A percentile compares a stretch with the other conserved stretches of the same genome.
Evolutionary conservation across 371 early-diverging fungal genomes (phyloP).

Genomic region (Actinomucor elegans): DNA sequence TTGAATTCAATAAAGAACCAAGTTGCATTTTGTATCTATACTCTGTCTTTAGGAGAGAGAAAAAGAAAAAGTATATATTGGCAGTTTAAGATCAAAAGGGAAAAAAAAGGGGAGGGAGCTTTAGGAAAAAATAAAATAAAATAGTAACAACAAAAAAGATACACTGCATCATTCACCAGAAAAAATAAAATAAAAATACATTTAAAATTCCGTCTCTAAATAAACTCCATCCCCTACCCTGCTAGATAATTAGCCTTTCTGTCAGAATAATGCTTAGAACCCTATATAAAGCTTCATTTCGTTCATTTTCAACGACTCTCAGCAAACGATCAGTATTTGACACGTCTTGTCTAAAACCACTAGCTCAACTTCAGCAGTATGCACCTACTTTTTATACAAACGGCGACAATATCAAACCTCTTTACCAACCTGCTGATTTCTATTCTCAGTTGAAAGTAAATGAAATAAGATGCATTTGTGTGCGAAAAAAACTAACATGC

Average conservation of each 20-base stretch:
- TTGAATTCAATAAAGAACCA: too few species aligned
- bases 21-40: too few species aligned
- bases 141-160: too few species aligned
- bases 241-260: too few species aligned
- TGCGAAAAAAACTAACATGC: too few species aligned
- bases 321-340: not conserved
- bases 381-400: slow-evolving; percentile 31
- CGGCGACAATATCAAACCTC: slow-evolving; percentile 35
- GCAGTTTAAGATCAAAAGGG: not conserved
- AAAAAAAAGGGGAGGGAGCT: not conserved
- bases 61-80: not conserved
- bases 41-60: not conserved
- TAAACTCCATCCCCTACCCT: too few species aligned
- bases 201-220: too few species aligned
- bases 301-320: slow-evolving; percentile 7
- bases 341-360: not conserved
- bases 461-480: not conserved
- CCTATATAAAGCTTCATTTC: slow-evolving; percentile 5
- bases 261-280: not conserved
- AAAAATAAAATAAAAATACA: too few species aligned
- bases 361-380: slow-evolving; percentile 20
- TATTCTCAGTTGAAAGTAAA: slow-evolving; percentile 42
- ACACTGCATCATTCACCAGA: too few species aligned
- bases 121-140: too few species aligned
- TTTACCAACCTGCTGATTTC: slow-evolving; percentile 50